Conservation (phyloP, 2,329 filamentous ascomycete genomes). For the Talaromyces sp. region DNA sequence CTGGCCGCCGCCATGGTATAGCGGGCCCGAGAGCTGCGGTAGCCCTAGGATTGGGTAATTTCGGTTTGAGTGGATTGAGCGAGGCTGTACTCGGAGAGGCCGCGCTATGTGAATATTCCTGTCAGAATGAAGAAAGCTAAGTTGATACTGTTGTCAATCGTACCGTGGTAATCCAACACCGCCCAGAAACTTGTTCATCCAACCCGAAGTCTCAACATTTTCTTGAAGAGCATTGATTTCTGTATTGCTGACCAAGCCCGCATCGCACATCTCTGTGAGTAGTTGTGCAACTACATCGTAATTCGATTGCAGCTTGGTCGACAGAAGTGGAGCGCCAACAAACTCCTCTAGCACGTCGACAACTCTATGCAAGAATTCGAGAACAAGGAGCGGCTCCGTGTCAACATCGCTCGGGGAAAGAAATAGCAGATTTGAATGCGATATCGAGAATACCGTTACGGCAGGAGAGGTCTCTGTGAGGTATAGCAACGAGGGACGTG, state of each 20-base stretch:
- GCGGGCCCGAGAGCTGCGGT: conserved; percentile 46
- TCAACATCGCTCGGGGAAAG: conserved; percentile 82
- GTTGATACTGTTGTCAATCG: neutral
- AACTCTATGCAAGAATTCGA: conserved; percentile 92
- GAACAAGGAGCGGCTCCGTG: conserved; percentile 80
- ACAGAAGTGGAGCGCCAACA: conserved; percentile 79
- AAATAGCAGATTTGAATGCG: conserved; percentile 84
- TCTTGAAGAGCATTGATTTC: conserved; percentile 92
- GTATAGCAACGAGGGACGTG: conserved; percentile 83
- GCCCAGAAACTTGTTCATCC: conserved; percentile 83
- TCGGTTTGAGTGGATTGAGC: conserved; percentile 42
- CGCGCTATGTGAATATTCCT: conserved; percentile 26
- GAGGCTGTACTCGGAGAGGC: conserved; percentile 44
- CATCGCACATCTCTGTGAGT: conserved; percentile 94
- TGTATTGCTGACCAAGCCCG: conserved; percentile 81
- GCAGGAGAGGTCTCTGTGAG: conserved; percentile 78
- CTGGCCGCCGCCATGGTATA: conserved; percentile 85
- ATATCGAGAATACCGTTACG: conserved; percentile 81
- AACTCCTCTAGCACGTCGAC: conserved; percentile 94
- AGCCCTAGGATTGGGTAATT: conserved; percentile 32
- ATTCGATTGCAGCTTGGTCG: conserved; percentile 79
- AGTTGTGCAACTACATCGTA: conserved; percentile 95
- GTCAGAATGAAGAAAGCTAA: conserved; percentile 1
- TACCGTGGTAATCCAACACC: conserved; percentile 81
- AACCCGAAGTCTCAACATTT: conserved; percentile 85